phyloP scores from a whole-genome alignment of 352 stramenopile genomes.

The Globisporangium apiculatum region DNA sequence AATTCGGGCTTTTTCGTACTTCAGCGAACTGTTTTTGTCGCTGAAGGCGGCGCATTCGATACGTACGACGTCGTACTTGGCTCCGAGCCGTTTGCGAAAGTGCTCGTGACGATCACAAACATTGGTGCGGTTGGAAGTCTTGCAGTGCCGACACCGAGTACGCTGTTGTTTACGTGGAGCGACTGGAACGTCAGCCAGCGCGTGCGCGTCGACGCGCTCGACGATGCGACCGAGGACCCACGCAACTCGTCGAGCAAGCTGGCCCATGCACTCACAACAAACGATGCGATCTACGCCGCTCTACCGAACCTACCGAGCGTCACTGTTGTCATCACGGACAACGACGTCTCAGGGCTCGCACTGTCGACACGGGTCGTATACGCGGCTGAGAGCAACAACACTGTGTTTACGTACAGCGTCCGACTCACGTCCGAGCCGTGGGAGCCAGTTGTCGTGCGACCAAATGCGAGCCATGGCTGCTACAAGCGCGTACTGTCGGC shows the following conservation, averaged over 20 bases:
- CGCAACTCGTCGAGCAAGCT: conserved; percentile 40
- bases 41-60: conserved; percentile 34
- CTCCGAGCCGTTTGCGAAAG: conserved; percentile 63
- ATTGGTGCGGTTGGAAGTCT: conserved; percentile 41
- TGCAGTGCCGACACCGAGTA: conserved; percentile 19
- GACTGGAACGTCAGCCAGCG: conserved; percentile 60
- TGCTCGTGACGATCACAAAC: conserved; percentile 42
- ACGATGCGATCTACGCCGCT: conserved; percentile 60
- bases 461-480: conserved; percentile 43
- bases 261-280: conserved; percentile 45
- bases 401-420: conserved; percentile 32
- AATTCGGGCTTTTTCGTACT: conserved; percentile 39
- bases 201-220: conserved; percentile 42
- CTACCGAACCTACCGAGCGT: conserved; percentile 36
- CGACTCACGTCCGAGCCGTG: conserved; percentile 63
- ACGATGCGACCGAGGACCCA: conserved; percentile 51
- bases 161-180: conserved; percentile 55
- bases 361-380: conserved; percentile 33
- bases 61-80: conserved; percentile 46
- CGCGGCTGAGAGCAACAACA: conserved; percentile 32
- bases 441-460: conserved; percentile 35
- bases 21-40: conserved; percentile 33
- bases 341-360: conserved; percentile 52
- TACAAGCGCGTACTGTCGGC: conserved; percentile 31
- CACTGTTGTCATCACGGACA: conserved; percentile 48